Base-by-base conservation (phyloP, 164 flowering plant genomes). In the Vitis labrusca region DNA sequence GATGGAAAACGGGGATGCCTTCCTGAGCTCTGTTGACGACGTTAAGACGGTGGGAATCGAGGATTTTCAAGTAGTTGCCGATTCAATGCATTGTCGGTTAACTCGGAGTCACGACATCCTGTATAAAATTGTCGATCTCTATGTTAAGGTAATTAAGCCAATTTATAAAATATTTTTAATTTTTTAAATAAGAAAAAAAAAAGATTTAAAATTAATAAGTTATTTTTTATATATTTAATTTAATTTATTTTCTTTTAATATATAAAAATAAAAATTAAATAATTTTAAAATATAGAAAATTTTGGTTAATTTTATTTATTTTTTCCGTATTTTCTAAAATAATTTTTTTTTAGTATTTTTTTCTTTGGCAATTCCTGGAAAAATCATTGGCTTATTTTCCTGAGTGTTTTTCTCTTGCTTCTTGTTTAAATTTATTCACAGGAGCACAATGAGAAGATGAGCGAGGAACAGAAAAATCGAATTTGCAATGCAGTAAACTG, bases 401-500 rank as follows among this genome's bases (percentile, higher is more conserved):
- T 19, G 0, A 0, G 1, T 19, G 23, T 19, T 19, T 19, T 19
- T 1, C 23, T 19, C 23, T 19, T 19, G 23, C 23, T 19, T 19
- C 23, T 19, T 19, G 23, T 19, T 19, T 19, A 19, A 19, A 19
- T 19, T 19, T 19, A 23, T 23, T 23, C 27, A 23, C 80, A 93
- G 95, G 89, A 76, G 65, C 69, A 82, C 16, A 61, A 13, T 12
- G 84, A 81, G 10, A 80, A 75, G 64, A 48, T 91, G 5, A 76
- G 88, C 2, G 98, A 91, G 55, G 93, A 88, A 10, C 77, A 83
- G 77, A 88, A 79, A 60, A 74, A 57, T 8, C 77, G 73, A 57
- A 80, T 91, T 44, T 84, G 91, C 82, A 79, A 73, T 50, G 64
- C 73, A 62, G 80, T 91, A 3, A 93, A 91, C 78, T 94, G 94